Evolutionary conservation across 768 basidiomycete genomes (phyloP).

Genomic region (Russula sp.): DNA sequence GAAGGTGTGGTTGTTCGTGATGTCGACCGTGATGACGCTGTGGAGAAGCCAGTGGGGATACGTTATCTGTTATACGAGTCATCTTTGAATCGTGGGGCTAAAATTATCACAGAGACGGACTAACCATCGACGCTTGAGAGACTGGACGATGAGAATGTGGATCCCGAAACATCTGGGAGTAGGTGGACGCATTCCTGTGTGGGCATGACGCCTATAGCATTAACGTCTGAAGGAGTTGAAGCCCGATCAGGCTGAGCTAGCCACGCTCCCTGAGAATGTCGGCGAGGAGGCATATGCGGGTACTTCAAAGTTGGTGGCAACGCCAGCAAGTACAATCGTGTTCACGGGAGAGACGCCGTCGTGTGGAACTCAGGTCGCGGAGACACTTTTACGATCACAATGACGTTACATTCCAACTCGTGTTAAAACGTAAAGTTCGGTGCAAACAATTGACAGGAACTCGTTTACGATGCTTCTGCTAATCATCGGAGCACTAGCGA

Average conservation of each 20-base stretch:
- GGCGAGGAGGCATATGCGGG: not conserved
- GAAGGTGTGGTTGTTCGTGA: not conserved
- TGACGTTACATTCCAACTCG: not conserved
- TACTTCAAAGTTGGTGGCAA: not conserved
- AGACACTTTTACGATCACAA: too few species aligned
- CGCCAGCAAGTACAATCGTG: not conserved
- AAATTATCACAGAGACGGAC: not conserved
- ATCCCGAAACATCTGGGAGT: not conserved
- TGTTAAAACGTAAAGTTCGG: too few species aligned
- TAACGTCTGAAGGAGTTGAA: not conserved
- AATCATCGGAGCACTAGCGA: too few species aligned
- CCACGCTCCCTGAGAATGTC: not conserved
- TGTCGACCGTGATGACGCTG: not conserved
- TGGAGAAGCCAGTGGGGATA: slow-evolving; percentile 23
- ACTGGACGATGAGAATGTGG: not conserved
- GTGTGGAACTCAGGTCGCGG: not conserved
- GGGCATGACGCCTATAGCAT: not conserved
- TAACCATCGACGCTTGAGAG: slow-evolving; percentile 7
- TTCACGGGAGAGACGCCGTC: not conserved
- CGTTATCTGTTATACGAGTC: not conserved
- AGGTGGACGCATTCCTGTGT: not conserved
- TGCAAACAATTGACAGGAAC: too few species aligned
- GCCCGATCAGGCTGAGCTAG: not conserved
- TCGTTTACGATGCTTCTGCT: too few species aligned
- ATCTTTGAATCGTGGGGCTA: not conserved